phyloP scores from a whole-genome alignment of 805 yeast genomes.

The Cyberlindnera suaveolens region DNA sequence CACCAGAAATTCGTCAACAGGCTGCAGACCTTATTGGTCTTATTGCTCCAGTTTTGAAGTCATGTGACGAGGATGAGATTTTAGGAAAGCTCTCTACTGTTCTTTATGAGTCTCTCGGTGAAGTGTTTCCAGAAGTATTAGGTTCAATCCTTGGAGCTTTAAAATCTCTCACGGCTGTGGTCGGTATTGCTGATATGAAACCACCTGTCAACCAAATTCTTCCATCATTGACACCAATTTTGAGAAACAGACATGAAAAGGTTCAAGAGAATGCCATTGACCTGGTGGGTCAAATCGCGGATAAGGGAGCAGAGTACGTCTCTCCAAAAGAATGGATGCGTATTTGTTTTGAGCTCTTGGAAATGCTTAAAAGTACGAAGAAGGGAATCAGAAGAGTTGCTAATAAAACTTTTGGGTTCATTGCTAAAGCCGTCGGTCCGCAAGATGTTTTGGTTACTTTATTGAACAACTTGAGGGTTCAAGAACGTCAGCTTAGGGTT shows the following conservation, averaged over 20 bases:
- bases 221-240: conserved; percentile 86
- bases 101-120: conserved; percentile 88
- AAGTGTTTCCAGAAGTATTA: conserved; percentile 87
- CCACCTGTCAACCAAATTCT: conserved; percentile 81
- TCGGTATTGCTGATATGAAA: conserved; percentile 55
- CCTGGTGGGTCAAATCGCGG: conserved; percentile 78
- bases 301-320: conserved; percentile 70
- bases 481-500: conserved; percentile 92
- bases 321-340: conserved; percentile 97
- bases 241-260: conserved; percentile 82
- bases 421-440: conserved; percentile 92
- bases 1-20: conserved; percentile 70
- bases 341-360: conserved; percentile 83
- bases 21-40: conserved; percentile 71
- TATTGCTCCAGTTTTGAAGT: conserved; percentile 59
- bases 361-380: conserved; percentile 76
- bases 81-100: conserved; percentile 66
- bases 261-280: conserved; percentile 82
- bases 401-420: conserved; percentile 83
- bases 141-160: conserved; percentile 80
- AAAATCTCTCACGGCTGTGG: conserved; percentile 49
- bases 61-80: conserved; percentile 58
- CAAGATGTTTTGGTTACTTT: conserved; percentile 85
- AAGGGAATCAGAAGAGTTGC: conserved; percentile 79
- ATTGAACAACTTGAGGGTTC: conserved; percentile 79